These are phyloP conservation scores for Rhodotorula taiwanensis DNA, from an alignment of 768 basidiomycete species.

Conservation along the genomic window DNA sequence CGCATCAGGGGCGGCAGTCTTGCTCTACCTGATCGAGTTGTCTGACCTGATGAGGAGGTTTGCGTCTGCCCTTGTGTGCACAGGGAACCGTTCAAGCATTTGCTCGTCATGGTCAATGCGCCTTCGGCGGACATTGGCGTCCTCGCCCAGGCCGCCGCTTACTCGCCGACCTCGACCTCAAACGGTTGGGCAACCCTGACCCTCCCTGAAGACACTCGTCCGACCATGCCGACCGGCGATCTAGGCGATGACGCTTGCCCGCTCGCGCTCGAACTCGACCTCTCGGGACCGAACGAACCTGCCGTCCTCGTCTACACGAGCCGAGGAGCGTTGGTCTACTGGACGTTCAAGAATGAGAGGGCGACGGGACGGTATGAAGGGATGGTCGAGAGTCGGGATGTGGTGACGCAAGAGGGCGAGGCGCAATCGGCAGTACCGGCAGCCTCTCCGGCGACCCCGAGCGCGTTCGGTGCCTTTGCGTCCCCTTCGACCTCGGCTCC, in stretches of 20 bases:
- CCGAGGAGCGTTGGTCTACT: conserved; percentile 45
- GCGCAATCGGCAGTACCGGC: neutral
- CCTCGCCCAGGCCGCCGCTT: conserved; percentile 41
- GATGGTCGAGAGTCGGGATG: conserved; percentile 39
- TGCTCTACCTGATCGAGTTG: no score
- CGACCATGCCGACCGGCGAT: conserved; percentile 41
- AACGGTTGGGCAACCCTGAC: conserved; percentile 42
- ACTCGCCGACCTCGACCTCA: neutral
- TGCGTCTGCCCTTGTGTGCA: no score
- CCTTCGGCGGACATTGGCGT: conserved; percentile 45
- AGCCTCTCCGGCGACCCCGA: neutral
- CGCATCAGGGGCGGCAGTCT: no score
- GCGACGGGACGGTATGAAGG: conserved; percentile 40
- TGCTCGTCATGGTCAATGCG: conserved; percentile 43
- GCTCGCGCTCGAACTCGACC: conserved; percentile 46
- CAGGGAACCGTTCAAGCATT: conserved; percentile 46
- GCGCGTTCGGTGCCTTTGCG: conserved; percentile 14
- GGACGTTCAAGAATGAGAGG: conserved; percentile 42
- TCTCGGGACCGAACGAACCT: conserved; percentile 33
- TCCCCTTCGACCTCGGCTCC: neutral
- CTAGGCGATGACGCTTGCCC: conserved; percentile 44
- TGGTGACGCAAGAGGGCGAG: conserved; percentile 9
- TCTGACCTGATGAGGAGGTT: no score
- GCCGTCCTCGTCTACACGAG: conserved; percentile 44
- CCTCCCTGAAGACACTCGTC: conserved; percentile 45